Conservation (phyloP, 2,329 filamentous ascomycete genomes). For the Escovopsis sp. region DNA sequence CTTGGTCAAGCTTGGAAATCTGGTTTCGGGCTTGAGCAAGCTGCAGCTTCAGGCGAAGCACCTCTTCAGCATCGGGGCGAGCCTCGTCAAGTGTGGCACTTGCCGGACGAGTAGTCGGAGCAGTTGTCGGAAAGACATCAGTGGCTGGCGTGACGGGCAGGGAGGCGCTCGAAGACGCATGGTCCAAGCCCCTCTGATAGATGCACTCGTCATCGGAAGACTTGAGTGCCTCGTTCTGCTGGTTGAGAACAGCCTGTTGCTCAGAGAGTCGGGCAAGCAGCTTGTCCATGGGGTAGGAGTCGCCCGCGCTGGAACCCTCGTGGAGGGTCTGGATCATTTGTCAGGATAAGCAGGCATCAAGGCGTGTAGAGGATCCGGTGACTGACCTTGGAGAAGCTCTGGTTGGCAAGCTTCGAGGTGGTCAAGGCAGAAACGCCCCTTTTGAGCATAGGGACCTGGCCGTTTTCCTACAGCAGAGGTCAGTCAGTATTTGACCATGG, state of each 20-base stretch:
- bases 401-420: conserved; percentile 41
- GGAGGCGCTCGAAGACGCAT: conserved; percentile 40
- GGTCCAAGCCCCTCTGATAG: conserved; percentile 26
- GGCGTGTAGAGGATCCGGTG: conserved; percentile 2
- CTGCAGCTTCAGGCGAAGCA: conserved; percentile 54
- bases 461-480: conserved; percentile 10
- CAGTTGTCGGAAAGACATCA: conserved; percentile 35
- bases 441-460: conserved; percentile 16
- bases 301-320: conserved; percentile 22
- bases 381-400: conserved; percentile 36
- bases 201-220: conserved; percentile 21
- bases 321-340: conserved; percentile 31
- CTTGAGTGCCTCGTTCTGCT: conserved; percentile 42
- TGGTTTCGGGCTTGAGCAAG: conserved; percentile 56
- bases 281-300: conserved; percentile 50
- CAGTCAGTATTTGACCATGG: neutral
- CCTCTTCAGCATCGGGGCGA: conserved; percentile 35
- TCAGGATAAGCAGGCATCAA: conserved; percentile 9
- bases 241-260: conserved; percentile 45
- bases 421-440: conserved; percentile 33
- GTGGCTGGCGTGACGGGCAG: conserved; percentile 48
- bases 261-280: conserved; percentile 61
- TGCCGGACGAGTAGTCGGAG: conserved; percentile 35
- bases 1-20: conserved; percentile 57
- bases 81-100: conserved; percentile 33